phyloP scores from a whole-genome alignment of 2,329 filamentous ascomycete genomes.

The Bipolaris cookei region DNA sequence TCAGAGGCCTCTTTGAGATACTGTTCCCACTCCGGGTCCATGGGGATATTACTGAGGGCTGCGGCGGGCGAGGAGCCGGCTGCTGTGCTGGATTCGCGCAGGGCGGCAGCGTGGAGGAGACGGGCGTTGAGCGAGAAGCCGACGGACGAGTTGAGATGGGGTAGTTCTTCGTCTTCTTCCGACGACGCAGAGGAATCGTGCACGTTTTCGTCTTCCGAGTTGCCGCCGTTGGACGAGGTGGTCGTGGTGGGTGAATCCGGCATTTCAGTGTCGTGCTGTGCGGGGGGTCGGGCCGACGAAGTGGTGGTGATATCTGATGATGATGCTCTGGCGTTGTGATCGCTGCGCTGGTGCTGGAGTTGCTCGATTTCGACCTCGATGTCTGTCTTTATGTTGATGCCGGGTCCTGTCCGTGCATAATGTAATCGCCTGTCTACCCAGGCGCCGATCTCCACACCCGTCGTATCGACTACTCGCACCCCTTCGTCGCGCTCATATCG shows the following conservation, averaged over 20 bases:
- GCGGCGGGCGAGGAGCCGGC: conserved; percentile 49
- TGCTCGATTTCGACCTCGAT: conserved; percentile 52
- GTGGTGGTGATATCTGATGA: background rate
- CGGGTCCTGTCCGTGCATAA: conserved; percentile 7
- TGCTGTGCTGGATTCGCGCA: conserved; percentile 54
- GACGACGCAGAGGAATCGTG: conserved; percentile 4
- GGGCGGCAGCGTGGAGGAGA: conserved; percentile 68
- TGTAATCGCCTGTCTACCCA: conserved; percentile 57
- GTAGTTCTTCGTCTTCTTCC: conserved; percentile 11
- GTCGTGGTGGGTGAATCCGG: conserved; percentile 10
- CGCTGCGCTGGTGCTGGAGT: conserved; percentile 6
- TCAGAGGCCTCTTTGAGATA: conserved; percentile 75
- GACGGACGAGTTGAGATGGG: conserved; percentile 56
- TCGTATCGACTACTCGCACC: conserved; percentile 72
- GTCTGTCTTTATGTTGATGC: conserved; percentile 53
- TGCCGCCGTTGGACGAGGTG: background rate
- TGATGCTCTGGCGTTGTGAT: background rate
- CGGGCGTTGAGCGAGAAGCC: conserved; percentile 66
- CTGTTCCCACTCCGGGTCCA: conserved; percentile 77
- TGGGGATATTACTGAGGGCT: conserved; percentile 62
- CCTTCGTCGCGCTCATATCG: conserved; percentile 78
- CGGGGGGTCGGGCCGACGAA: background rate
- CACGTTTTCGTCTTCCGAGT: conserved; percentile 8
- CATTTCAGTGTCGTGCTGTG: conserved; percentile 17
- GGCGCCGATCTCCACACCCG: conserved; percentile 69